Evolutionary conservation across 2,329 filamentous ascomycete species (phyloP).

Genomic region (Allantophomopsis cytisporea): DNA sequence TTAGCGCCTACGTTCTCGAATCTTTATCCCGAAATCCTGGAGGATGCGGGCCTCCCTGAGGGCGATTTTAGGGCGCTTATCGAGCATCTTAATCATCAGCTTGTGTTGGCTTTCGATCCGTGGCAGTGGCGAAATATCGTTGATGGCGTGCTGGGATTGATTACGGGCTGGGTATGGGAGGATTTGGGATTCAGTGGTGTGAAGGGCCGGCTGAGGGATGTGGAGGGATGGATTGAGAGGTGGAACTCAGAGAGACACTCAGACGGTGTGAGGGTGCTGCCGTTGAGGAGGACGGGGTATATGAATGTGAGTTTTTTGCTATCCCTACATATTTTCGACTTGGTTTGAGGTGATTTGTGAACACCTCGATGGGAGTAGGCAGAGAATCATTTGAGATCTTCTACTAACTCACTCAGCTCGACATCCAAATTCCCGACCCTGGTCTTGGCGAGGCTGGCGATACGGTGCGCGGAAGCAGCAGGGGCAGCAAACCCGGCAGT

Average conservation of each 20-base stretch:
- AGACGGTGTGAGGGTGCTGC: constrained; percentile 51
- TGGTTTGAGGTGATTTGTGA: neutral
- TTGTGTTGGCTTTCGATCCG: constrained; percentile 70
- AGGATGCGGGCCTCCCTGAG: constrained; percentile 69
- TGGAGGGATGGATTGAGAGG: constrained; percentile 73
- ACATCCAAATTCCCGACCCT: constrained; percentile 71
- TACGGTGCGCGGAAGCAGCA: too few relatives aligned
- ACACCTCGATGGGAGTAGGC: neutral
- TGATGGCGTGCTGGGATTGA: constrained; percentile 64
- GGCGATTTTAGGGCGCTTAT: constrained; percentile 76
- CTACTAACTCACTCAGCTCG: constrained; percentile 34
- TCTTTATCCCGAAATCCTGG: constrained; percentile 88
- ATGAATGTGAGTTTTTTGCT: constrained; percentile 50
- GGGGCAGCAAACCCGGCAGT: too few relatives aligned
- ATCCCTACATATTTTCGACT: neutral
- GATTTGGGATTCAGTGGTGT: constrained; percentile 67
- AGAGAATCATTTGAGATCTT: constrained; percentile 10
- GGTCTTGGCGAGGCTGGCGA: constrained; percentile 13
- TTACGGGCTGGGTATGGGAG: constrained; percentile 93
- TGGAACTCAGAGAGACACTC: constrained; percentile 67
- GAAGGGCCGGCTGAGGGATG: constrained; percentile 53
- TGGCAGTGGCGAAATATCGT: constrained; percentile 64
- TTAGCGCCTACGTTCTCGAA: constrained; percentile 89
- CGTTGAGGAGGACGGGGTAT: constrained; percentile 73
- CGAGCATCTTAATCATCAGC: constrained; percentile 65